These are phyloP conservation scores for Grosmannia huntii DNA, from an alignment of 2,329 filamentous ascomycete genomes.

Conservation along the genomic window DNA sequence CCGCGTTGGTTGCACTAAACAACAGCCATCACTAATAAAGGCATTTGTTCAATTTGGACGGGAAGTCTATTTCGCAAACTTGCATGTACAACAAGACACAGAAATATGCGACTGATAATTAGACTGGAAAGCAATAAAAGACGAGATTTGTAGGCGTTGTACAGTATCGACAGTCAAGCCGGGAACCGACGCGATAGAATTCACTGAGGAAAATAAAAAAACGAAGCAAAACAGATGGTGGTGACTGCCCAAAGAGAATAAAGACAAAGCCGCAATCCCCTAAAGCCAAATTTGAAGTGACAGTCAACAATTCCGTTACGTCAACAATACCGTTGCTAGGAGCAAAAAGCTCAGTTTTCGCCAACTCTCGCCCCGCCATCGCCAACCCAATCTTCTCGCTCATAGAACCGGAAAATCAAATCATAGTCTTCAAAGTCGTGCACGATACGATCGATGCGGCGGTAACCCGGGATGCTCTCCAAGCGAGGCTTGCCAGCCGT, in stretches of 20 bases:
- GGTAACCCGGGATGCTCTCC: slow-evolving; percentile 75
- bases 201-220: too few species aligned
- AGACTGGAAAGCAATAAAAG: neutral
- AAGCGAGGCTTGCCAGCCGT: slow-evolving; percentile 40
- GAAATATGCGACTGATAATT: neutral
- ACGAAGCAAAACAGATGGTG: neutral
- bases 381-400: slow-evolving; percentile 65
- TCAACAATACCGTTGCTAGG: neutral
- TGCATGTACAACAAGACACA: neutral
- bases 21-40: too few species aligned
- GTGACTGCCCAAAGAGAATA: neutral
- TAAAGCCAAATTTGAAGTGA: too few species aligned
- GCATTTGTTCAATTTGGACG: too few species aligned
- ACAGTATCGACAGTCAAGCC: too few species aligned
- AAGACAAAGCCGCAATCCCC: too few species aligned
- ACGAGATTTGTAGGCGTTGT: too few species aligned
- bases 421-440: slow-evolving; percentile 97
- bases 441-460: slow-evolving; percentile 83
- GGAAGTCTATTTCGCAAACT: neutral
- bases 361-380: slow-evolving; percentile 22
- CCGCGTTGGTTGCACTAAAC: too few species aligned
- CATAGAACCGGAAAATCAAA: slow-evolving; percentile 91
- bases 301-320: neutral
- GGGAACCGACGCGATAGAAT: too few species aligned
- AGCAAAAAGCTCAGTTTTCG: neutral